A percentile compares a stretch with the other conserved stretches of the same genome.
Evolutionary conservation across 805 yeast genomes (phyloP).

Genomic region (Isabelozyma gotoi): DNA sequence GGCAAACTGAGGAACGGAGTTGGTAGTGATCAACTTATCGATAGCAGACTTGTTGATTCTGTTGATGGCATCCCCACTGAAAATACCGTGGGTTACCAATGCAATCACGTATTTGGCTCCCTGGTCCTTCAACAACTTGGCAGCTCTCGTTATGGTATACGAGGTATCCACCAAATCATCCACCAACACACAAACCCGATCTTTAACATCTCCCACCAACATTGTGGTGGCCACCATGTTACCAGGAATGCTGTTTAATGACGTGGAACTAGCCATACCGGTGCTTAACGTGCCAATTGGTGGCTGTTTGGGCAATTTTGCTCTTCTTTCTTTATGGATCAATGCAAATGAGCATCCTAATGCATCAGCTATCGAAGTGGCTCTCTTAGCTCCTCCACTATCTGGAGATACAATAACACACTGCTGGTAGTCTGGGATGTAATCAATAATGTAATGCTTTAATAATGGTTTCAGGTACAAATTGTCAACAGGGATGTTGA

Average conservation of each 20-base stretch:
- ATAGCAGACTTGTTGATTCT: slow-evolving; percentile 67
- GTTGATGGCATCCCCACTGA: slow-evolving; percentile 86
- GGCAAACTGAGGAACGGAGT: slow-evolving; percentile 82
- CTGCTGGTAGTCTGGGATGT: slow-evolving; percentile 75
- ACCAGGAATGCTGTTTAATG: slow-evolving; percentile 7
- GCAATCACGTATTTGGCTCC: slow-evolving; percentile 89
- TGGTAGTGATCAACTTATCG: slow-evolving; percentile 85
- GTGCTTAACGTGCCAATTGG: slow-evolving; percentile 10
- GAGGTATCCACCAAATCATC: slow-evolving; percentile 96
- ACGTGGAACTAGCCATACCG: slow-evolving; percentile 20
- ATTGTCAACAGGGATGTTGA: slow-evolving; percentile 95
- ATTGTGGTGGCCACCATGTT: slow-evolving; percentile 73
- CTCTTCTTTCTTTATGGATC: slow-evolving; percentile 89
- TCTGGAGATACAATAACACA: slow-evolving; percentile 96
- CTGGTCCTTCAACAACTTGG: slow-evolving; percentile 85
- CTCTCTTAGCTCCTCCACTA: slow-evolving; percentile 98
- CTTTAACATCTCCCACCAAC: slow-evolving; percentile 93
- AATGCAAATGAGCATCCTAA: slow-evolving; percentile 87
- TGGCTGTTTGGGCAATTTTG: slow-evolving; percentile 30
- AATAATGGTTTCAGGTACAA: slow-evolving; percentile 84
- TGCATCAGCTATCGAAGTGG: slow-evolving; percentile 90
- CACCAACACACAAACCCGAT: slow-evolving; percentile 80
- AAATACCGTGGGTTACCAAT: slow-evolving; percentile 87
- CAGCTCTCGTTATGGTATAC: slow-evolving; percentile 88
- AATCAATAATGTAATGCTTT: slow-evolving; percentile 77